A percentile compares a stretch with the other conserved stretches of the same genome.
These are phyloP conservation scores for Barbarea vulgaris DNA, from an alignment of 345 rosid species.

Conservation along the genomic window DNA sequence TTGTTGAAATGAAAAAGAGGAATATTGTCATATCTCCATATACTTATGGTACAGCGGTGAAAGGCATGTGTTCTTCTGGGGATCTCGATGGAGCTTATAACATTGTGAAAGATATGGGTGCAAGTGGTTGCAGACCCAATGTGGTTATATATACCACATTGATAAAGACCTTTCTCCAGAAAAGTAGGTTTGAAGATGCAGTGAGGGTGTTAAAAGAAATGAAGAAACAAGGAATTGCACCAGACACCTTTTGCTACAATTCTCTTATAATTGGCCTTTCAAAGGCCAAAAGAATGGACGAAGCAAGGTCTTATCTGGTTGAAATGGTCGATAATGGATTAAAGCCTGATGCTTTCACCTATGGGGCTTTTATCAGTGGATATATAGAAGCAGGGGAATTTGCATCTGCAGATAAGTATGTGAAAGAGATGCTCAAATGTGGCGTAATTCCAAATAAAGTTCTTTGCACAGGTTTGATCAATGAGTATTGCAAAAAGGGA, in stretches of 20 bases:
- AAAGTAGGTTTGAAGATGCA: conserved; percentile 60
- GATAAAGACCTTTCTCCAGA: conserved; percentile 59
- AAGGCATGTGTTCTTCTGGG: conserved; percentile 56
- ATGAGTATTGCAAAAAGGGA: conserved; percentile 68
- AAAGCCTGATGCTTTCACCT: conserved; percentile 70
- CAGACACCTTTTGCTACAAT: conserved; percentile 77
- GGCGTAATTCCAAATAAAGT: conserved; percentile 65
- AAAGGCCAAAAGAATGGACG: conserved; percentile 73
- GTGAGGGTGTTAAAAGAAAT: conserved; percentile 54
- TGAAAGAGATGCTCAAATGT: conserved; percentile 62
- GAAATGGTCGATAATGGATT: conserved; percentile 66
- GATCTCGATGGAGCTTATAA: conserved; percentile 54
- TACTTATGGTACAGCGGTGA: conserved; percentile 55
- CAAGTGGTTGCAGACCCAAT: conserved; percentile 64
- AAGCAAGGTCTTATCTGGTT: conserved; percentile 57
- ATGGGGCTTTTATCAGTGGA: conserved; percentile 65
- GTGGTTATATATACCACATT: conserved; percentile 58
- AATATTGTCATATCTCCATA: conserved; percentile 53
- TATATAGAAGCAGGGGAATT: conserved; percentile 60
- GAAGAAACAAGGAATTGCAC: conserved; percentile 57
- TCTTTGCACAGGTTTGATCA: conserved; percentile 55
- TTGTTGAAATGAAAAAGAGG: conserved; percentile 62
- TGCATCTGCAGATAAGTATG: conserved; percentile 58
- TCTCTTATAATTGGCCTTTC: conserved; percentile 72
- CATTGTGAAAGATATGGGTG: conserved; percentile 59